Conservation (phyloP, 169 alveolate species). For the Hepatocystis sp. region DNA sequence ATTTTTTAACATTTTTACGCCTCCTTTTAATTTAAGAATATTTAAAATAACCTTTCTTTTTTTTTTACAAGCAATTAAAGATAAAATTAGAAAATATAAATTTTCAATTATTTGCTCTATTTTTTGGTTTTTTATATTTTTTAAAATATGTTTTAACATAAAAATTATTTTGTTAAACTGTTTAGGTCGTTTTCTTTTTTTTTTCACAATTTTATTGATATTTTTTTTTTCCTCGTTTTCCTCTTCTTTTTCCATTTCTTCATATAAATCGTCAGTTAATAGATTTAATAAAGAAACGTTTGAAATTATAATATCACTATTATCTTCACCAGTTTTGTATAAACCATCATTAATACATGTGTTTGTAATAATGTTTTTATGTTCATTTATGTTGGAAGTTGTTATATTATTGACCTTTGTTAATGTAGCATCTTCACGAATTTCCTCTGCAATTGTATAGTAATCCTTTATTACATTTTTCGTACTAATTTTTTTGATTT, state of each 20-base stretch:
- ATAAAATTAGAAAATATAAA: background rate
- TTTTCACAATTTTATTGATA: background rate
- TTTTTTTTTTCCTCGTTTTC: constrained; percentile 14
- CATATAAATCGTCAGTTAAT: background rate
- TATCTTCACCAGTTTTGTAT: background rate
- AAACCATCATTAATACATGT: background rate
- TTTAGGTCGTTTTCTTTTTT: constrained; percentile 4
- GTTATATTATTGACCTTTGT: too few species aligned
- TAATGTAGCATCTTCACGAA: too few species aligned
- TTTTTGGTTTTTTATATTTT: constrained; percentile 16
- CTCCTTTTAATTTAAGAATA: too few species aligned
- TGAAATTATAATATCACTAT: constrained; percentile 8
- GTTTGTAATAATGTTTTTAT: background rate
- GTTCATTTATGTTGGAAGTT: background rate
- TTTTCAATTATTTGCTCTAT: constrained; percentile 6
- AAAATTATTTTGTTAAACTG: constrained; percentile 14
- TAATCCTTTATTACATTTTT: too few species aligned
- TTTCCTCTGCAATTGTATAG: too few species aligned
- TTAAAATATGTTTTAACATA: constrained; percentile 14
- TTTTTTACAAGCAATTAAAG: constrained; percentile 7
- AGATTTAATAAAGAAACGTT: background rate
- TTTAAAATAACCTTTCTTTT: constrained; percentile 5
- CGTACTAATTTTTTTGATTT: too few species aligned
- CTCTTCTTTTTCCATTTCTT: background rate
- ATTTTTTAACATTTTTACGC: too few species aligned